A percentile compares a stretch with the other conserved stretches of the same genome.
phyloP scores from a whole-genome alignment of 2,329 filamentous ascomycete genomes.

The Trichoderma sp. region DNA sequence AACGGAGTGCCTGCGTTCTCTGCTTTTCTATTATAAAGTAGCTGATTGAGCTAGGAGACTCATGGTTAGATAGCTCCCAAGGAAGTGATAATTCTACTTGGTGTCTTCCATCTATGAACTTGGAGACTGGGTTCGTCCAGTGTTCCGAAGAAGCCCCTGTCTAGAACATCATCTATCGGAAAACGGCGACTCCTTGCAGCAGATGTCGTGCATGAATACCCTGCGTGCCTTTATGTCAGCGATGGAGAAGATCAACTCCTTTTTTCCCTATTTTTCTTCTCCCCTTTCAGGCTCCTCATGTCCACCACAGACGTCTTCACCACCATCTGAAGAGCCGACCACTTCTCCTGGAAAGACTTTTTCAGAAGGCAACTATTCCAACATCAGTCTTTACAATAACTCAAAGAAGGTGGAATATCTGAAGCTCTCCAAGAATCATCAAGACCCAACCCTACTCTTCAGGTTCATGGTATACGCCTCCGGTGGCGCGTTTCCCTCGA shows the following conservation, averaged over 20 bases:
- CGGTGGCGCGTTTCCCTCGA: background rate
- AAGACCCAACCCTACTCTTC: background rate
- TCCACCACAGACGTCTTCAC: background rate
- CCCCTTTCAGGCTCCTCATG: background rate
- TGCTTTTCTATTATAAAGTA: background rate
- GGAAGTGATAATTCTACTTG: too few species aligned
- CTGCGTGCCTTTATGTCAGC: background rate
- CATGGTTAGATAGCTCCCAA: background rate
- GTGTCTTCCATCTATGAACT: background rate
- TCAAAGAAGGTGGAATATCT: background rate
- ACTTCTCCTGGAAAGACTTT: background rate
- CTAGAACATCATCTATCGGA: too few species aligned
- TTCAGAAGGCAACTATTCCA: background rate
- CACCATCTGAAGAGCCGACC: background rate
- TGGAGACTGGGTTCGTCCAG: background rate
- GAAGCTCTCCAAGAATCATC: background rate
- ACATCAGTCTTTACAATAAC: background rate
- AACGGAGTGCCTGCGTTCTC: background rate
- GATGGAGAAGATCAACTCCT: background rate
- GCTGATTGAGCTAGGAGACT: background rate
- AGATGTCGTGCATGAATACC: background rate
- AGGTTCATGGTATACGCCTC: slow-evolving; percentile 16
- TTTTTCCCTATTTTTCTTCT: background rate
- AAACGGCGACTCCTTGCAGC: background rate
- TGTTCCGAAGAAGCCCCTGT: background rate